These are phyloP conservation scores for Apiotrichum brassicae DNA, from an alignment of 1,284 basidiomycete species.

Conservation along the genomic window DNA sequence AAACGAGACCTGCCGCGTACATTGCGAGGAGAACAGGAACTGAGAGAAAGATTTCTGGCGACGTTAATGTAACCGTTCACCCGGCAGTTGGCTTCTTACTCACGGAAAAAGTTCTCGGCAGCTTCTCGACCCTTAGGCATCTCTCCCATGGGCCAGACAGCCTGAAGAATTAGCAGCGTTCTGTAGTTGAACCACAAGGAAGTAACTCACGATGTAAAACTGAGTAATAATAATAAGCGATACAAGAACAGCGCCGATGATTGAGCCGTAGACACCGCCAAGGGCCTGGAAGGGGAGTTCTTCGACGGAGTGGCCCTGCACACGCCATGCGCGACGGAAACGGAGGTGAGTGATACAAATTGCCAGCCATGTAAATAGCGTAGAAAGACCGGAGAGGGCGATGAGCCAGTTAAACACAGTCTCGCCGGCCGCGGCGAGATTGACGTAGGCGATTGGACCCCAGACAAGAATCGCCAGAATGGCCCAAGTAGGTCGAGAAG, in stretches of 20 bases:
- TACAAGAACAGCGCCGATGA: conserved; percentile 45
- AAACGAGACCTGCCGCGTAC: conserved; percentile 38
- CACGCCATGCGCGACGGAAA: conserved; percentile 48
- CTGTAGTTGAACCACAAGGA: too few species aligned
- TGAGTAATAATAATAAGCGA: conserved; percentile 41
- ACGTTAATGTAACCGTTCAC: too few species aligned
- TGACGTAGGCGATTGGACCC: conserved; percentile 46
- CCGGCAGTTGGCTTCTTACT: not conserved
- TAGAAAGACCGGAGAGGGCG: conserved; percentile 51
- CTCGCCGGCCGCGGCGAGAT: conserved; percentile 35
- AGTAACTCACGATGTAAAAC: conserved; percentile 33
- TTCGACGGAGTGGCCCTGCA: conserved; percentile 45
- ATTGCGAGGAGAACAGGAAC: conserved; percentile 41
- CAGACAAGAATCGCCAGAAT: conserved; percentile 44
- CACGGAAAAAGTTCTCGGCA: conserved; percentile 26
- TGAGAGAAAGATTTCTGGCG: conserved; percentile 41
- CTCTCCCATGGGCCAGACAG: conserved; percentile 13
- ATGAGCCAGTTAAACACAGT: conserved; percentile 49
- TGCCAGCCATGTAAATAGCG: conserved; percentile 51
- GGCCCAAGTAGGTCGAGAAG: conserved; percentile 50
- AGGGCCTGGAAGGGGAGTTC: conserved; percentile 48
- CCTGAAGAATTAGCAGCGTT: not conserved
- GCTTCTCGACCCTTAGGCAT: conserved; percentile 23
- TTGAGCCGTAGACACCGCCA: conserved; percentile 49
- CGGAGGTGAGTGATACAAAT: conserved; percentile 38